phyloP scores from a whole-genome alignment of 1,284 basidiomycete genomes.

The Trametes polyzona region DNA sequence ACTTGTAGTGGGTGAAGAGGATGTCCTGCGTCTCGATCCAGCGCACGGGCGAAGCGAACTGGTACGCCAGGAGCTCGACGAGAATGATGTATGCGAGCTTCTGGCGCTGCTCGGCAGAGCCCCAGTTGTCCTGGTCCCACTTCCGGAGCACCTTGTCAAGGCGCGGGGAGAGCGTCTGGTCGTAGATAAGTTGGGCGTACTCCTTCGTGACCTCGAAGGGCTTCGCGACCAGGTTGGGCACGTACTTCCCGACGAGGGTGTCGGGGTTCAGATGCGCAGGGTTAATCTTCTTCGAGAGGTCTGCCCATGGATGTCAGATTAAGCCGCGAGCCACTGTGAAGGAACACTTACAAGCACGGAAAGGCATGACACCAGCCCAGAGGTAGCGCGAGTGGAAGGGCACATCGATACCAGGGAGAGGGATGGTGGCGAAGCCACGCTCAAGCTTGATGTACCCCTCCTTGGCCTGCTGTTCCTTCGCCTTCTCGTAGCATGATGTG shows the following conservation, averaged over 20 bases:
- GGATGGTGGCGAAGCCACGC: constrained; percentile 95
- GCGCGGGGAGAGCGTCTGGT: constrained; percentile 92
- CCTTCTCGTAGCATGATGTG: constrained; percentile 78
- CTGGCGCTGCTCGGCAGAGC: constrained; percentile 79
- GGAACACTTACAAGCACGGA: constrained; percentile 79
- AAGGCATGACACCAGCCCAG: constrained; percentile 98
- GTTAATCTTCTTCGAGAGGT: constrained; percentile 98
- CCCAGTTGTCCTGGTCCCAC: constrained; percentile 96
- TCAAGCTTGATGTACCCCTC: constrained; percentile 95
- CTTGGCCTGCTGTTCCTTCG: constrained; percentile 78
- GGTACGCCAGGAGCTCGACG: constrained; percentile 95
- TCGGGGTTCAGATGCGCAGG: constrained; percentile 89
- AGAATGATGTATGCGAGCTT: constrained; percentile 94
- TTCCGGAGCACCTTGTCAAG: constrained; percentile 91
- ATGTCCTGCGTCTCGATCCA: constrained; percentile 99
- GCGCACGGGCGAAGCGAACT: constrained; percentile 94
- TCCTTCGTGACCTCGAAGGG: constrained; percentile 91
- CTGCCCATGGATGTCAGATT: constrained; percentile 45
- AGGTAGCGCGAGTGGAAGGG: constrained; percentile 99
- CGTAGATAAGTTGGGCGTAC: constrained; percentile 94
- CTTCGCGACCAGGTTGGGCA: constrained; percentile 95
- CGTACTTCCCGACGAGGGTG: constrained; percentile 92
- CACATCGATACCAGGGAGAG: constrained; percentile 96
- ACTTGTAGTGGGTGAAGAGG: constrained; percentile 87
- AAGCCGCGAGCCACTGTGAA: neutral